Base-by-base conservation (phyloP, 352 stramenopile genomes). In the Albugo candida region DNA sequence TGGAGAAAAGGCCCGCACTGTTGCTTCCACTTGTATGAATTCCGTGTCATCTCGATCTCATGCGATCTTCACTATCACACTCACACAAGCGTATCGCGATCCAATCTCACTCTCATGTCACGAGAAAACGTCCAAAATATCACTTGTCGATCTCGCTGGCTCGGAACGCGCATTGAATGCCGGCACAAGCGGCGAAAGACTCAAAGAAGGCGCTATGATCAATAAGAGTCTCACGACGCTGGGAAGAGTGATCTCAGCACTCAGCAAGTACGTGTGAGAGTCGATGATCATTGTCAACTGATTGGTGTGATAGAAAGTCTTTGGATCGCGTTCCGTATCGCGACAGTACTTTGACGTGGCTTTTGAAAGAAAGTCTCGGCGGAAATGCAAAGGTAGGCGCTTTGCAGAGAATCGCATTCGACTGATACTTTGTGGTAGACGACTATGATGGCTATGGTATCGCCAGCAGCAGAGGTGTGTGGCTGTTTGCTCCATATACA, bases 11-110 rank as follows among this genome's bases (percentile, higher is more conserved):
- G 84, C 97, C 31, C 59, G 94, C 11, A 96, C 83, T 1, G 88
- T 97, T 5, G 93, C 86, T 0, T 76, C 83, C 11, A 98, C 93
- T 14, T 65, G 96, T 1, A 98, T 98, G 94, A 98, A 98, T 66
- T 54, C 83, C 1, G 84, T 88, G 2, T 97, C 85, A 0, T 97
- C 85, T 13, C 81, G 94, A 5, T 97, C 89, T 11, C 93, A 98
- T 59, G 91, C 87, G 0, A 91, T 98, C 45, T 98, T 98, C 51
- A 97, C 82, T 13, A 95, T 98, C 54, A 94, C 94, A 8, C 67
- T 89, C 38, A 89, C 72, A 0, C 77, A 89, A 46, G 83, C 73
- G 12, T 70, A 65, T 5, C 70, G 84, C 36, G 76, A 88, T 35
- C 49, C 59, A 0, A 45, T 60, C 13, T 81, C 71, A 2, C 65